Conservation (phyloP, 2,329 filamentous ascomycete genomes). For the Stagonosporopsis cucurbitacearum region DNA sequence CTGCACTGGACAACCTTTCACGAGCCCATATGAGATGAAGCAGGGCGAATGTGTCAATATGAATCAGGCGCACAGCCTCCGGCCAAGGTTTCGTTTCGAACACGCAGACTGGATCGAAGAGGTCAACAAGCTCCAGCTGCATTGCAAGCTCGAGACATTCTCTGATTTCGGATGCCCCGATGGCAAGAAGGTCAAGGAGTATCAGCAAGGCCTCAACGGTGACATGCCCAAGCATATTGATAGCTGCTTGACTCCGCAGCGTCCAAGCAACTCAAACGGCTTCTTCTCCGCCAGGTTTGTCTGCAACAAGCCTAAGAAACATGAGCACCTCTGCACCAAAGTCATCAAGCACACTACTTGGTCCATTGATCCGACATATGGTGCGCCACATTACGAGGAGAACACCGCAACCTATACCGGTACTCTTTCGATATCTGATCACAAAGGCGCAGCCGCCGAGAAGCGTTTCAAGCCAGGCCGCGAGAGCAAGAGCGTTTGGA, state of each 20-base stretch:
- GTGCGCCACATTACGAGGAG: slow-evolving; percentile 5
- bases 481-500: slow-evolving; percentile 27
- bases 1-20: slow-evolving; percentile 26
- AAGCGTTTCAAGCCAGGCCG: slow-evolving; percentile 8
- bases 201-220: background rate
- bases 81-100: slow-evolving; percentile 20
- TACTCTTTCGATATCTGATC: background rate
- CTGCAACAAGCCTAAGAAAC: slow-evolving; percentile 10
- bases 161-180: slow-evolving; percentile 12
- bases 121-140: slow-evolving; percentile 16
- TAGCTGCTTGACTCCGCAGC: slow-evolving; percentile 12
- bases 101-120: slow-evolving; percentile 25
- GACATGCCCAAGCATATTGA: slow-evolving; percentile 1
- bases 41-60: slow-evolving; percentile 27
- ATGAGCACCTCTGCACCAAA: slow-evolving; percentile 2
- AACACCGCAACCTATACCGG: background rate
- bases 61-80: slow-evolving; percentile 22
- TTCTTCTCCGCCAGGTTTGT: slow-evolving; percentile 25
- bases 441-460: background rate
- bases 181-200: background rate
- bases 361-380: slow-evolving; percentile 18
- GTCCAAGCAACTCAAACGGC: background rate
- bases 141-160: slow-evolving; percentile 26
- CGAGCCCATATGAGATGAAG: slow-evolving; percentile 27
- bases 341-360: slow-evolving; percentile 19